Conservation (phyloP, 169 alveolate genomes). For the Plasmodium falciparum region DNA sequence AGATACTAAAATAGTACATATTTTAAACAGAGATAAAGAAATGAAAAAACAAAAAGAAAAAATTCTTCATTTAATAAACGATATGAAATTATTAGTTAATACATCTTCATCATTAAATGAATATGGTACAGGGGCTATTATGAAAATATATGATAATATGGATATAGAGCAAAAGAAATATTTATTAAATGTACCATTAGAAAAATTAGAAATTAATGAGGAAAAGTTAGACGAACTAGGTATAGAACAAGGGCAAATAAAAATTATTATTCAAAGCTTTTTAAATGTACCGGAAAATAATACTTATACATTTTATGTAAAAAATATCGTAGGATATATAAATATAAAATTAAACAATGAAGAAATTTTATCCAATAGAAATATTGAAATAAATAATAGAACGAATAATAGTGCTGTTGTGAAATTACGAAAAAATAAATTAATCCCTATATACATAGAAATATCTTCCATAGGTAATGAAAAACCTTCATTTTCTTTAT, state of each 20-base stretch:
- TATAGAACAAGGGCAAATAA: slow-evolving; percentile 45
- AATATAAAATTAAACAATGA: slow-evolving; percentile 43
- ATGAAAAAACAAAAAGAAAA: slow-evolving; percentile 63
- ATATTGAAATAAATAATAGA: slow-evolving; percentile 4
- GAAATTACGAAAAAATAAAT: slow-evolving; percentile 23
- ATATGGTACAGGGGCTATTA: slow-evolving; percentile 74
- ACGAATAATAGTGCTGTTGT: slow-evolving; percentile 26
- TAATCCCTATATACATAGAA: slow-evolving; percentile 55
- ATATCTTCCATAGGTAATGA: slow-evolving; percentile 29
- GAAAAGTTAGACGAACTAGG: slow-evolving; percentile 45
- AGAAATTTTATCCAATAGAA: slow-evolving; percentile 42
- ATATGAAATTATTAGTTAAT: slow-evolving; percentile 36
- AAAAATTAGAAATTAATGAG: slow-evolving; percentile 38
- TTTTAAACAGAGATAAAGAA: slow-evolving; percentile 46
- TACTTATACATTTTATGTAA: slow-evolving; percentile 44
- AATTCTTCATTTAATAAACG: slow-evolving; percentile 33
- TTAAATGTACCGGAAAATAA: slow-evolving; percentile 35
- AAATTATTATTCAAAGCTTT: slow-evolving; percentile 64
- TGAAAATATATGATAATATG: slow-evolving; percentile 59
- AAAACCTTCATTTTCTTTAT: slow-evolving; percentile 54
- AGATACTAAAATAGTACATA: slow-evolving; percentile 36
- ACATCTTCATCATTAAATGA: slow-evolving; percentile 51
- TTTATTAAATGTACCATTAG: slow-evolving; percentile 56
- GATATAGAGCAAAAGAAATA: slow-evolving; percentile 25
- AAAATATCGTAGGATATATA: slow-evolving; percentile 36